These are phyloP conservation scores for Chytriomyces confervae DNA, from an alignment of 192 early-diverging fungal genomes.

Conservation along the genomic window DNA sequence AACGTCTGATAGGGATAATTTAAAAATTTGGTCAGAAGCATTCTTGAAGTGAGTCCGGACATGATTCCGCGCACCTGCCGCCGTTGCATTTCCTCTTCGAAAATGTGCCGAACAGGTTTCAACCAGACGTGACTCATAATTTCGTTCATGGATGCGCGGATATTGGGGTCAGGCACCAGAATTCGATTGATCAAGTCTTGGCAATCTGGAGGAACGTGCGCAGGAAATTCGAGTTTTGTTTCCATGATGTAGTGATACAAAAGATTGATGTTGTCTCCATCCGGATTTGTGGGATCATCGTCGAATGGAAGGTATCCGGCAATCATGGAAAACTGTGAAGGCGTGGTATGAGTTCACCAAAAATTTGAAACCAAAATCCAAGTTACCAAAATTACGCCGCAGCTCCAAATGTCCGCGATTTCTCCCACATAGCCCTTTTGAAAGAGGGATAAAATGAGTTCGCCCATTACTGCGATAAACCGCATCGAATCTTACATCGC, in stretches of 20 bases:
- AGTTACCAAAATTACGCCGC: constrained; percentile 89
- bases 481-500: constrained; percentile 62
- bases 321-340: constrained; percentile 58
- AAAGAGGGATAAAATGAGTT: constrained; percentile 1
- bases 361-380: not conserved
- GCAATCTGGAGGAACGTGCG: constrained; percentile 52
- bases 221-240: constrained; percentile 62
- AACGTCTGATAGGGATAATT: not conserved
- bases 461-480: not conserved
- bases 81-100: constrained; percentile 32
- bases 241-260: constrained; percentile 68
- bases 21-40: not conserved
- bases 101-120: constrained; percentile 40
- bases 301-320: constrained; percentile 69
- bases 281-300: constrained; percentile 66
- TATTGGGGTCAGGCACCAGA: constrained; percentile 61
- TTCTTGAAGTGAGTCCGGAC: not conserved
- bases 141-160: constrained; percentile 55
- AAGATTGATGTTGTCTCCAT: constrained; percentile 63
- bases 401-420: constrained; percentile 97
- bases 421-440: constrained; percentile 89
- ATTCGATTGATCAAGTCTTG: constrained; percentile 53
- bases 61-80: not conserved
- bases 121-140: constrained; percentile 56
- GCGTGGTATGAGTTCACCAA: no score